Conservation (phyloP, 257 asterid genomes). For the Penstemon eatonii region DNA sequence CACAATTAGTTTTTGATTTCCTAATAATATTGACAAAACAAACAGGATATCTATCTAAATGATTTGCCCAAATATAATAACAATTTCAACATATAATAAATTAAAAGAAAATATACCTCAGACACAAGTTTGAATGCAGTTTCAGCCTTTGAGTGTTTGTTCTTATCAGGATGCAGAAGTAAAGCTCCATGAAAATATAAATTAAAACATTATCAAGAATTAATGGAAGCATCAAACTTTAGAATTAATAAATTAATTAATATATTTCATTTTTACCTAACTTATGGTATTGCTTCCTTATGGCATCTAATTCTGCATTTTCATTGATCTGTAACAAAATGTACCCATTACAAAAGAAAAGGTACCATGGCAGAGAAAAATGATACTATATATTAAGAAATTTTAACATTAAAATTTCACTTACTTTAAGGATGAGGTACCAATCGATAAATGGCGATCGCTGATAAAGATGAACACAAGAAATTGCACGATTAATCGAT, state of each 20-base stretch:
- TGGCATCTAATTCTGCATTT: constrained; percentile 45
- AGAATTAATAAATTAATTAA: background rate
- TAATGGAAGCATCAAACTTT: background rate
- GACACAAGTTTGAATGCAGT: constrained; percentile 79
- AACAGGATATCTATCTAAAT: too few species aligned
- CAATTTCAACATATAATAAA: background rate
- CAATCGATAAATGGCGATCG: constrained; percentile 52
- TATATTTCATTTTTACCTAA: constrained; percentile 43
- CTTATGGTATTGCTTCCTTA: constrained; percentile 59
- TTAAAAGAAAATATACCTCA: constrained; percentile 42
- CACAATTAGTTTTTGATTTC: too few species aligned
- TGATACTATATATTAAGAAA: constrained; percentile 4
- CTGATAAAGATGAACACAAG: constrained; percentile 41
- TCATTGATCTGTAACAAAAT: constrained; percentile 55
- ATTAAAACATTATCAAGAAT: background rate
- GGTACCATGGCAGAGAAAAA: background rate
- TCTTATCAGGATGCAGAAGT: constrained; percentile 87
- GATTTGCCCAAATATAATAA: background rate
- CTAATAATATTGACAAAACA: too few species aligned
- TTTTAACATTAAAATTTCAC: constrained; percentile 3
- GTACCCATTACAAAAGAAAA: background rate
- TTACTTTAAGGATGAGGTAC: constrained; percentile 70
- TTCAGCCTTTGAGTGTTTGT: constrained; percentile 73
- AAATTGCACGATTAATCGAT: constrained; percentile 31
- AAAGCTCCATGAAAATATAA: constrained; percentile 46